Base-by-base conservation (phyloP, 2,329 filamentous ascomycete genomes). In the Colletotrichum sojae region DNA sequence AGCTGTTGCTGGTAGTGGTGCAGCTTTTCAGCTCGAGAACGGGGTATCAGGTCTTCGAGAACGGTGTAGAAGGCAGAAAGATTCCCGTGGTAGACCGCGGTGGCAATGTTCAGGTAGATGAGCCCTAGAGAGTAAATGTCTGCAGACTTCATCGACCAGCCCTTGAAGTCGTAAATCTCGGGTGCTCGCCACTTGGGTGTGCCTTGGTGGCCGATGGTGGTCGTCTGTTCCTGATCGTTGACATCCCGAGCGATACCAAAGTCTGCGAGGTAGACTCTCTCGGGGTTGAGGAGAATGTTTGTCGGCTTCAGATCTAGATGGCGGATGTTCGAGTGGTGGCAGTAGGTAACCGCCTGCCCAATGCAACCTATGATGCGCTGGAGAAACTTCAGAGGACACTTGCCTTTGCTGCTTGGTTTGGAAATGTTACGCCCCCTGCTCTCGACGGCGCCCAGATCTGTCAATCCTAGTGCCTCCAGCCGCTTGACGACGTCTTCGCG, bases 191-290 rank as follows among this genome's bases (percentile, higher is more conserved):
- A 86, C 55, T 79, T 83, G 18, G 78, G 78, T 0, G 84, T 84
- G 1, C 82, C 82, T 4, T 80, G 80, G 10, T 76, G 64, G 0
- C 80, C 81, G 36, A 80, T 78, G 0, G 83, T 85, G 62, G 80
- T 83, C 6, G 82, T 85, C 56, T 83, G 78, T 10, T 85, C 83
- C 25, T 80, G 78, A 49, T 80, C 81, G 56, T 80, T 81, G 15
- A 86, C 82, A 56, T 86, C 83, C 59, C 80, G 77, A 13, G 84
- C 83, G 25, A 86, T 84, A 43, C 83, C 84, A 75, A 86, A 86
- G 72, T 86, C 84, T 22, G 83, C 82, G 15, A 85, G 76, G 66
- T 85, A 85, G 9, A 86, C 83, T 9, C 81, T 78, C 6, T 80
- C 80, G 1, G 83, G 78, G 63, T 79, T 82, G 8, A 85, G 76